These are phyloP conservation scores for Cyclotella cryptica DNA, from an alignment of 108 stramenopile genomes.

Conservation along the genomic window DNA sequence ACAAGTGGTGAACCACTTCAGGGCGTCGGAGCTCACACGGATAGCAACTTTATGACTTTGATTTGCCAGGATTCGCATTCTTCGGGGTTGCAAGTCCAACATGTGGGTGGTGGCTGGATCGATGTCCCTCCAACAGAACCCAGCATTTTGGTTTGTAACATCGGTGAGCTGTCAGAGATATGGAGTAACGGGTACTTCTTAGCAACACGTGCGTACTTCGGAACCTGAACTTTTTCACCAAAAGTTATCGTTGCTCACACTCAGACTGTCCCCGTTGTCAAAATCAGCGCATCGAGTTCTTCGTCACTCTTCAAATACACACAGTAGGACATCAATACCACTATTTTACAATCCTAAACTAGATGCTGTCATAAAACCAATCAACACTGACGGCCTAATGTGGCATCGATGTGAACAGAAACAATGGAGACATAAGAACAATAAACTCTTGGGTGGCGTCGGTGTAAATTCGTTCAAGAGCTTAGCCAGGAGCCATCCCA, in stretches of 20 bases:
- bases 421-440: slow-evolving; percentile 56
- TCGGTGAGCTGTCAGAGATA: slow-evolving; percentile 74
- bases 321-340: slow-evolving; percentile 58
- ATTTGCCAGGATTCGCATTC: slow-evolving; percentile 59
- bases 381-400: slow-evolving; percentile 29
- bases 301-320: slow-evolving; percentile 27
- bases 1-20: slow-evolving; percentile 22
- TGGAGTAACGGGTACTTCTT: slow-evolving; percentile 63
- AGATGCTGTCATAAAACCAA: slow-evolving; percentile 59
- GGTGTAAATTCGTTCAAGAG: slow-evolving; percentile 83
- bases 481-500: slow-evolving; percentile 70
- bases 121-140: slow-evolving; percentile 59
- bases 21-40: slow-evolving; percentile 77
- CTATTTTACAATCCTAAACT: slow-evolving; percentile 76
- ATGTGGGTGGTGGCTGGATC: slow-evolving; percentile 59
- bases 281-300: slow-evolving; percentile 67
- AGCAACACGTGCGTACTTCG: slow-evolving; percentile 47
- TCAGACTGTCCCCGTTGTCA: too few relatives aligned
- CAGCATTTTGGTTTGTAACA: slow-evolving; percentile 63
- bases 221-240: too few relatives aligned
- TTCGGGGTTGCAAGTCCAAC: slow-evolving; percentile 70
- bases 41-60: slow-evolving; percentile 71
- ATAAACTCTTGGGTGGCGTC: slow-evolving; percentile 52
- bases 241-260: too few relatives aligned
- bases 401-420: slow-evolving; percentile 41